Evolutionary conservation across 1,284 basidiomycete species (phyloP).

Genomic region (Chiua sp.): DNA sequence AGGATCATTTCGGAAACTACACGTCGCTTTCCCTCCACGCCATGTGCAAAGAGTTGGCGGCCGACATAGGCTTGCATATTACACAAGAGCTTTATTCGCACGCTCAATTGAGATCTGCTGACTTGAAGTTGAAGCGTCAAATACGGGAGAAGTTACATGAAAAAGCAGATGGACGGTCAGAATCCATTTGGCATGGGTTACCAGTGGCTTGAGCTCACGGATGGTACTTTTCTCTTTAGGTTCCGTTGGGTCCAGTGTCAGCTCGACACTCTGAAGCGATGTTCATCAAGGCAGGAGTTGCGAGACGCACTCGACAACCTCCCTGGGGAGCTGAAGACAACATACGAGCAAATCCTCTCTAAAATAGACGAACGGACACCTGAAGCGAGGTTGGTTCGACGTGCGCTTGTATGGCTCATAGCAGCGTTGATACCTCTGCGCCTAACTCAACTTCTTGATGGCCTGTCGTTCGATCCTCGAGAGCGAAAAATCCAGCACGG

Average conservation of each 20-base stretch:
- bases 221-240: background rate
- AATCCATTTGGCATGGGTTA: background rate
- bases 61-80: constrained; percentile 1
- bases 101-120: background rate
- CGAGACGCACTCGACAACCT: background rate
- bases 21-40: background rate
- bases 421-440: constrained; percentile 1
- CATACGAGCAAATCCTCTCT: background rate
- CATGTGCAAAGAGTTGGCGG: background rate
- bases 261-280: constrained; percentile 1
- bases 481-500: too few relatives aligned
- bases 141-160: background rate
- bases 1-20: background rate
- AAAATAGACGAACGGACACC: background rate
- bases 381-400: background rate
- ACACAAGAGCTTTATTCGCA: background rate
- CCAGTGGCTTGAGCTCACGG: background rate
- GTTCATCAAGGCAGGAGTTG: background rate
- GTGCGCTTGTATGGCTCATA: background rate
- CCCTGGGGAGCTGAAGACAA: background rate
- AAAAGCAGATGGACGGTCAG: constrained; percentile 1
- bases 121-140: background rate
- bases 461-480: background rate
- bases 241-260: constrained; percentile 10
- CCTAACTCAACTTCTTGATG: constrained; percentile 1